Base-by-base conservation (phyloP, 2,329 filamentous ascomycete genomes). In the Curvularia verruculosa region DNA sequence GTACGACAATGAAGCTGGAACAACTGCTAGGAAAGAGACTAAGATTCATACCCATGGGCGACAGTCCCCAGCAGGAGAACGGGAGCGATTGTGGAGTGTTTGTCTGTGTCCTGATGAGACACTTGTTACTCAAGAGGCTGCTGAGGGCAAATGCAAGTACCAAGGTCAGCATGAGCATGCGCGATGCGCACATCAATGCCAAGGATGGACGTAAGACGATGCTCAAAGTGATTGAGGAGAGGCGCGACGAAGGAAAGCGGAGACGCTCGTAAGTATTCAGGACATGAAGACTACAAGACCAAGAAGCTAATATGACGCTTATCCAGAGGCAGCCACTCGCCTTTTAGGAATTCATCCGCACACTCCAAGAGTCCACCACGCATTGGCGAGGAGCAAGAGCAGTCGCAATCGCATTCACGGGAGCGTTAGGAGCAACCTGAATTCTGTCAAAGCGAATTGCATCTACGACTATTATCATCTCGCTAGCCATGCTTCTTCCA, bases 111-210 rank as follows among this genome's bases (percentile, higher is more conserved):
- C 84, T 94, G 60, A 99, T 99, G 93, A 87, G 92, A 47, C 90
- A 97, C 78, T 80, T 99, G n/a, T 83, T 99, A 18, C 82, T 97
- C 49, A 93, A 92, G 77, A 83, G 91, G 55, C 82, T 99, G 23
- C 80, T 99, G 56, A 86, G 84, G 64, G 92, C 91, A 8, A 89
- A 92, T 71, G 88, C 90, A 2, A 85, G 86, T 60, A 87, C 94
- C 75, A 96, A 96, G 79, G 89, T 98, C 12, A 93, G 88, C 60
- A 98, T 99, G 95, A 95, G 90, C 71, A 89, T 98, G 85, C 87
- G 85, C 5, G 91, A 90, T 23, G 92, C 92, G 74, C 85, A 89
- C 70, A 88, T 98, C 49, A 91, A 97, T 78, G 91, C 92, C 3
- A 79, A 81, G 41, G 88, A 88, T 5, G 92, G 90, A 1, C 83